phyloP scores from a whole-genome alignment of 1,284 basidiomycete species.

The Puccinia polysora region DNA sequence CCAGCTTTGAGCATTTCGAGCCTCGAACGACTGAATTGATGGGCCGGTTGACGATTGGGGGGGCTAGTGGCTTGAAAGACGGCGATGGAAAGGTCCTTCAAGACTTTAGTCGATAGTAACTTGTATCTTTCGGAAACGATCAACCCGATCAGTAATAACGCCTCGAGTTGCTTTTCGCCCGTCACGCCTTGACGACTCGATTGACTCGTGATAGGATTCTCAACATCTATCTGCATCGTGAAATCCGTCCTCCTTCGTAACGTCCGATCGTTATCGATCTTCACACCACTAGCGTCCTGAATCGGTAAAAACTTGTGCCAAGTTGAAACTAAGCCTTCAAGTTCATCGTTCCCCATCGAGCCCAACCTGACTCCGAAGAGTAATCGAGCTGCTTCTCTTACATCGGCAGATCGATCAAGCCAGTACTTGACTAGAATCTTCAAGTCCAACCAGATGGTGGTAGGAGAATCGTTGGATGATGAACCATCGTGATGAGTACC shows the following conservation, averaged over 20 bases:
- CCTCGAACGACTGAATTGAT: constrained; percentile 47
- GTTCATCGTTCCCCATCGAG: constrained; percentile 12
- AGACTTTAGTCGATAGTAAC: constrained; percentile 65
- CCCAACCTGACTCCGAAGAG: constrained; percentile 20
- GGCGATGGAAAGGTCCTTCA: constrained; percentile 34
- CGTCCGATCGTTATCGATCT: constrained; percentile 24
- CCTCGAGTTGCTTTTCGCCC: constrained; percentile 5
- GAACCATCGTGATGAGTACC: background rate
- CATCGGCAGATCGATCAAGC: constrained; percentile 34
- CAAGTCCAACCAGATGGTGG: constrained; percentile 20
- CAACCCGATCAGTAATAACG: constrained; percentile 74
- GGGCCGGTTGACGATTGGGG: background rate
- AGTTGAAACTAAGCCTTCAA: constrained; percentile 5
- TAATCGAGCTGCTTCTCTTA: constrained; percentile 17
- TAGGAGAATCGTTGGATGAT: background rate
- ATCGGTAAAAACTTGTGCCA: constrained; percentile 25
- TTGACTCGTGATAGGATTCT: too few species aligned
- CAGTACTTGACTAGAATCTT: constrained; percentile 28
- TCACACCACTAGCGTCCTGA: background rate
- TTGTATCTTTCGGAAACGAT: constrained; percentile 76
- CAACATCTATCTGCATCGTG: background rate
- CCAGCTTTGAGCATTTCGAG: constrained; percentile 63
- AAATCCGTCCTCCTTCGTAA: constrained; percentile 5
- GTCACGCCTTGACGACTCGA: too few species aligned
- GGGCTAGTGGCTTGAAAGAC: constrained; percentile 18